Base-by-base conservation (phyloP, 2,329 filamentous ascomycete species). In the Ophiostoma montium region DNA sequence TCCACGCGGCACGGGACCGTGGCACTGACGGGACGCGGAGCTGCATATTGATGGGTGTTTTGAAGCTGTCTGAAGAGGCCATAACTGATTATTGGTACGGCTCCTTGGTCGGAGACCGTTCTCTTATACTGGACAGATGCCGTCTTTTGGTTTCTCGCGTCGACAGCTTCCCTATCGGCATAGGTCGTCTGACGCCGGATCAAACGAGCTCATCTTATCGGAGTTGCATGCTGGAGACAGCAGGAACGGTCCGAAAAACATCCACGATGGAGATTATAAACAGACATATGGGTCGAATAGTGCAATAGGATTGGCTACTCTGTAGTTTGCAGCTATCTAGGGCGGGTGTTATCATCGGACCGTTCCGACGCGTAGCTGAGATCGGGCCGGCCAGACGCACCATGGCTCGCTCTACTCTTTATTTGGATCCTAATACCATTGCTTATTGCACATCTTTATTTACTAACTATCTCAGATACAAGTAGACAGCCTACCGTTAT, bases 1-100 rank as follows among this genome's bases (percentile, higher is more conserved):
- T 50, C 51, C 51, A 52, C 30, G 11, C 48, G n/a, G 39, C 41
- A 4, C 46, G 13, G 1, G 50, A 52, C 31, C 47, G 50, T 5
- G 50, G 50, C 10, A 52, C 15, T 2, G 8, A n/a, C 13, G 16
- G 16, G 19, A 33, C 16, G 6, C 32, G 31, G 19, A 49, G 38
- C 18, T 49, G 43, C 50, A 52, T 52, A 1, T 21, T 44, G 39
- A 3, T n/a, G n/a, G n/a, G n/a, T n/a, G n/a, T n/a, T n/a, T n/a
- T n/a, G n/a, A n/a, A n/a, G n/a, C n/a, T n/a, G n/a, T n/a, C n/a
- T n/a, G n/a, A n/a, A n/a, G n/a, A n/a, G n/a, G n/a, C n/a, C n/a
- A n/a, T n/a, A n/a, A n/a, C n/a, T n/a, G n/a, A n/a, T n/a, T n/a
- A n/a, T n/a, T n/a, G n/a, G n/a, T n/a, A n/a, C 12, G 7, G 9